phyloP scores from a whole-genome alignment of 2,329 filamentous ascomycete genomes.

The Pezicula carpinea region DNA sequence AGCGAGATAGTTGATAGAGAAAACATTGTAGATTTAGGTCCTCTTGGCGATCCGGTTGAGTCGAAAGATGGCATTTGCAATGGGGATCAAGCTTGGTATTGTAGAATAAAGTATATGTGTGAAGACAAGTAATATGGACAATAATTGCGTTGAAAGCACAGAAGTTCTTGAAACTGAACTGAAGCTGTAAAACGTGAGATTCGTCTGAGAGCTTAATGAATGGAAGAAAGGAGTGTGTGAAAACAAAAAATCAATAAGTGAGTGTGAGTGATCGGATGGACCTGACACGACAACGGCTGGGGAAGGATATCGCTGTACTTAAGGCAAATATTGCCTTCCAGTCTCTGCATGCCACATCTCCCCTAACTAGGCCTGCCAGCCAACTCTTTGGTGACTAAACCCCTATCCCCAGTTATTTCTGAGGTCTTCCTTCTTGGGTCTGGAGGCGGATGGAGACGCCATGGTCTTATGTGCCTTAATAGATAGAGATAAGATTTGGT shows the following conservation, averaged over 20 bases:
- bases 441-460: no score
- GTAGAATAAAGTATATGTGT: neutral
- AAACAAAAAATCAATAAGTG: neutral
- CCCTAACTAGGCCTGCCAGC: neutral
- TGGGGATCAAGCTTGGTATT: neutral
- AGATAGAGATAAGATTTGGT: neutral
- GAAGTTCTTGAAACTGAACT: conserved; percentile 1
- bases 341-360: conserved; percentile 1
- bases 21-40: neutral
- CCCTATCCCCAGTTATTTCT: neutral
- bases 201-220: neutral
- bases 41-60: neutral
- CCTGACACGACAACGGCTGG: neutral
- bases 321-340: neutral
- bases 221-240: neutral
- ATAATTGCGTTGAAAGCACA: neutral
- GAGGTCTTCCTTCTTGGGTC: neutral
- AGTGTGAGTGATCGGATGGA: neutral
- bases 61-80: neutral
- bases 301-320: neutral
- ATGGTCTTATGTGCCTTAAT: no score
- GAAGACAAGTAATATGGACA: neutral
- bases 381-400: neutral
- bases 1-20: neutral
- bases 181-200: neutral